Evolutionary conservation across 116 monocot genomes (phyloP), one percentile per base, ranked within the genome.

Genomic region (Iris pallida): DNA sequence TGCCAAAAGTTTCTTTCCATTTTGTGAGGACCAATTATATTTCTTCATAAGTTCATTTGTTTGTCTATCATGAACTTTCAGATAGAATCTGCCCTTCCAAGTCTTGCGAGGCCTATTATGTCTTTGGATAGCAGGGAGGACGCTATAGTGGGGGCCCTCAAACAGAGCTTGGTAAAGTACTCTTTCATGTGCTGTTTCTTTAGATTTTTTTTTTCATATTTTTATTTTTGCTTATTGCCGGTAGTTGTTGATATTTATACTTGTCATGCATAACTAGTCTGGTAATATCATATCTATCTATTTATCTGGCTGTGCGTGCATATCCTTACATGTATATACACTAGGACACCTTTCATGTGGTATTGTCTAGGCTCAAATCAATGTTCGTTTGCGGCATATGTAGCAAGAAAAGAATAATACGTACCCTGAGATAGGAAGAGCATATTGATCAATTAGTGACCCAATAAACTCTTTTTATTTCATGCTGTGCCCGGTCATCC

Each of bases 121-220:
- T 97, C 92, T 47, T 83, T 97, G 85, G 92, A 97, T 74, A 85
- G 82, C 43, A 97, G 87, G 85, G 97, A 97, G 82, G 92, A 97
- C 84, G 90, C 97, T 68, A 80, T 97, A 73, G 85, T 97, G 61
- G 97, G 97, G 76, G 75, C 90, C 41, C 90, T 97, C 9, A 97
- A 97, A 64, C 97, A 90, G 64, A 92, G 97, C 83, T 74, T 97
- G 95, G 95, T 95, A 86, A 76, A 82, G 20, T 62, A 46, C 40
- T 62, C n/a, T 64, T 68, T 60, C 41, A 17, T 63, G 55, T 40
- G 20, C 43, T 44, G 61, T 43, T 30, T 0, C 30, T 30, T 30
- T 30, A 30, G 30, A 41, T 16, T 44, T 59, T 12, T 40, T 30
- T 41, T 59, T 15, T 42, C 45, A 44, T 5, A 7, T 44, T 42